Evolutionary conservation across 1,139 yeast genomes (phyloP).

Genomic region (Ogataea hybrid): DNA sequence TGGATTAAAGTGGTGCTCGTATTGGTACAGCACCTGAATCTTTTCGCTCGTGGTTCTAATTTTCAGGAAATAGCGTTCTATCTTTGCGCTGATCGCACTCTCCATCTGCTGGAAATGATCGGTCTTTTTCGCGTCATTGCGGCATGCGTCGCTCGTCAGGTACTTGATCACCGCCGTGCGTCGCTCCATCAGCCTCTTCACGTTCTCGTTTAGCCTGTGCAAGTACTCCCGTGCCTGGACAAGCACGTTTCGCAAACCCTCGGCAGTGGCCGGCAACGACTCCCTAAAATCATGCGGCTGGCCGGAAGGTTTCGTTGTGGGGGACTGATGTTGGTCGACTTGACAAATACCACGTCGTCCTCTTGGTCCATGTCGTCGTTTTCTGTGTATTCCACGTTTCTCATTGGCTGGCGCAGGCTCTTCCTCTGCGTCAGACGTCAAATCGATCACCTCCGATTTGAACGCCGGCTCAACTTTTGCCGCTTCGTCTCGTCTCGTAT

Average conservation of each 20-base stretch:
- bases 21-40: conserved; percentile 4
- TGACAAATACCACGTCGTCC: conserved; percentile 22
- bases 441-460: conserved; percentile 14
- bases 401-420: too few species aligned
- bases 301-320: too few species aligned
- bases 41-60: conserved; percentile 8
- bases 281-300: too few species aligned
- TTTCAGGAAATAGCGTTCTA: conserved; percentile 7
- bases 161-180: conserved; percentile 15
- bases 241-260: conserved; percentile 9
- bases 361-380: conserved; percentile 6
- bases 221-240: conserved; percentile 4
- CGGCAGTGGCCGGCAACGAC: conserved; percentile 1
- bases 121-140: neutral
- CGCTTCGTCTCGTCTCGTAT: neutral
- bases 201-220: conserved; percentile 7
- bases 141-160: conserved; percentile 3
- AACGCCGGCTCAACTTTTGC: neutral
- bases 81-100: conserved; percentile 7
- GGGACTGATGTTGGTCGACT: conserved; percentile 11
- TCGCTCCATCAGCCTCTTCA: conserved; percentile 10
- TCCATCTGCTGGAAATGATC: conserved; percentile 9
- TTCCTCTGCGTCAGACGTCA: conserved; percentile 19
- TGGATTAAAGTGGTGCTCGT: neutral
- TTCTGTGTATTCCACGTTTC: too few species aligned